Conservation (phyloP, 805 yeast species). For the Schizosaccharomyces lindneri region DNA sequence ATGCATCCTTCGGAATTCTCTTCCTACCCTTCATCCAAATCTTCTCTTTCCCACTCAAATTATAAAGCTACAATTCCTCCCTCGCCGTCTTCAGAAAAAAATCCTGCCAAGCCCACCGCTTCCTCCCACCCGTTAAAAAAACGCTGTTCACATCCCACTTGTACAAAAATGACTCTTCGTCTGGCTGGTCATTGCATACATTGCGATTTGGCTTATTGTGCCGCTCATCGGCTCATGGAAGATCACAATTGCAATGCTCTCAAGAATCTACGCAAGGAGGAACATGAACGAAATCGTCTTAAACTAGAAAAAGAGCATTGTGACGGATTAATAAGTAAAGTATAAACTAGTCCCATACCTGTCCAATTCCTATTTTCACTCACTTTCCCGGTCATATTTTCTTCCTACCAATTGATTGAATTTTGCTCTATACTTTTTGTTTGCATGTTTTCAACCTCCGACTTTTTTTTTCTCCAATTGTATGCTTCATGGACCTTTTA, state of each 20-base stretch:
- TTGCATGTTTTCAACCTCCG: too few species aligned
- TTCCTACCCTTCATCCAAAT: neutral
- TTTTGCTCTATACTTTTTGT: too few species aligned
- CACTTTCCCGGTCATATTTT: too few species aligned
- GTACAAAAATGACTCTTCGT: neutral
- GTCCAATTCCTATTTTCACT: neutral
- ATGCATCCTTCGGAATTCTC: neutral
- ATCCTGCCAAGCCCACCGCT: too few species aligned
- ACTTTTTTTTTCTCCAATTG: too few species aligned
- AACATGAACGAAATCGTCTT: constrained; percentile 1
- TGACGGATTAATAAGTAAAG: neutral
- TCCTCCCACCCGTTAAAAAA: neutral
- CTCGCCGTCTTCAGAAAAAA: too few species aligned
- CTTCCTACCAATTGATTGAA: too few species aligned
- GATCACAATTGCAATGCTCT: neutral
- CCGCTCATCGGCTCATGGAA: neutral
- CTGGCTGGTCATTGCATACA: neutral
- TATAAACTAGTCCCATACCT: neutral
- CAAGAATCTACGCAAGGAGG: neutral
- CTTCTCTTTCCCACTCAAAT: too few species aligned
- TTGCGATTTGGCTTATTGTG: neutral
- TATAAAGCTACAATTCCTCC: too few species aligned
- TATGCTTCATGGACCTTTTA: too few species aligned
- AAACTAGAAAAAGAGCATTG: neutral
- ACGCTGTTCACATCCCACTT: neutral